phyloP scores from a whole-genome alignment of 768 basidiomycete genomes.

The Chalciporus piperatus region DNA sequence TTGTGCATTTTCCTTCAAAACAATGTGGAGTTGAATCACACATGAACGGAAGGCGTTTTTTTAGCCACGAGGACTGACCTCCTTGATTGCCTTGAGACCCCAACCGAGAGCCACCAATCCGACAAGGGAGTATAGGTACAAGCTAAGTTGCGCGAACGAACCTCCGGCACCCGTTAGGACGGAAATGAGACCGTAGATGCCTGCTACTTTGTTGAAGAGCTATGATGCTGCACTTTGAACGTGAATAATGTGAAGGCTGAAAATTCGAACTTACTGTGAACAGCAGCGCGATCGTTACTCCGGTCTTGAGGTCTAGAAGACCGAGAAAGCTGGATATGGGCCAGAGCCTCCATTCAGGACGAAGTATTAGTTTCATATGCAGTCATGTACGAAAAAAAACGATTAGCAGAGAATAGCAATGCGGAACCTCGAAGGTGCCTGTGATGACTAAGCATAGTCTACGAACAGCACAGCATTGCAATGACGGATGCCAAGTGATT shows the following conservation, averaged over 20 bases:
- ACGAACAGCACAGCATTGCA: too few relatives aligned
- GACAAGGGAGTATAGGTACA: slow-evolving; percentile 90
- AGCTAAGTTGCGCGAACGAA: slow-evolving; percentile 87
- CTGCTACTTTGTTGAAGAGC: slow-evolving; percentile 97
- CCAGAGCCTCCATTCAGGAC: slow-evolving; percentile 81
- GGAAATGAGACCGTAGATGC: slow-evolving; percentile 93
- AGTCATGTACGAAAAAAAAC: slow-evolving; percentile 29
- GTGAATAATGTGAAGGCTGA: not conserved
- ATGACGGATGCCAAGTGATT: too few relatives aligned
- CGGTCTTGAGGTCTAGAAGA: slow-evolving; percentile 90
- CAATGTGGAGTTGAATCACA: slow-evolving; percentile 12
- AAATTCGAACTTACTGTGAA: slow-evolving; percentile 67
- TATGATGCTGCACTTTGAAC: slow-evolving; percentile 28
- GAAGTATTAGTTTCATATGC: slow-evolving; percentile 76
- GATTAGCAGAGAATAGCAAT: slow-evolving; percentile 1
- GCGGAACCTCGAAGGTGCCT: not conserved
- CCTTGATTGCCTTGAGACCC: slow-evolving; percentile 83
- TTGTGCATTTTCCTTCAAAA: slow-evolving; percentile 79
- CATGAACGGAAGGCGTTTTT: slow-evolving; percentile 2
- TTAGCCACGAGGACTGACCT: slow-evolving; percentile 50
- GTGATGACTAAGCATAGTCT: slow-evolving; percentile 25
- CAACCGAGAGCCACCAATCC: slow-evolving; percentile 79
- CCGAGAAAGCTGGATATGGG: slow-evolving; percentile 82
- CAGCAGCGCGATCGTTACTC: slow-evolving; percentile 81
- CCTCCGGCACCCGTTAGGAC: slow-evolving; percentile 87